Base-by-base conservation (phyloP, 2,329 filamentous ascomycete species). In the Fusarium ambrosium region DNA sequence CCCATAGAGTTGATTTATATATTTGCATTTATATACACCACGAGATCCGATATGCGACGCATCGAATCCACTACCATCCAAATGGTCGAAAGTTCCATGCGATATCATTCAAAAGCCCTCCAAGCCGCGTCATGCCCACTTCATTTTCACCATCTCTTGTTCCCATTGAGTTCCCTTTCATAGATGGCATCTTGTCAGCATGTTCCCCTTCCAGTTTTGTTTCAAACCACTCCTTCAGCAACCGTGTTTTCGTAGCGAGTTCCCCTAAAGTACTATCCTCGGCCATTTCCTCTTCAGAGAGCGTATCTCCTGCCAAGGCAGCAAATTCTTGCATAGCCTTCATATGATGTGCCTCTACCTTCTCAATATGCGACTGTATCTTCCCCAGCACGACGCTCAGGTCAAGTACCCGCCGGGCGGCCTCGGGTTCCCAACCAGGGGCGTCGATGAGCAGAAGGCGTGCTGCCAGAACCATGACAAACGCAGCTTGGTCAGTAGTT, bases 211-310 rank as follows among this genome's bases (percentile, higher is more conserved):
- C 61, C 4, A 79, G 41, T 43, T 78, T 77, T 4, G 77, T 69
- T 48, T 80, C 78, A 63, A 79, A 81, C 81, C 82, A 84, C 10
- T 66, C 71, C 63, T 79, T 80, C n/a, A 83, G 73, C 74, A 74
- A 80, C 6, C 70, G 58, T 16, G 80, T 78, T 67, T 80, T 74
- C 2, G 65, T 70, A n/a, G 64, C 78, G 4, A 76, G 65, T 16
- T 78, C 77, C 22, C 71, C 64, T 22, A 76, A 72, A 13, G 68
- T 69, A 13, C 71, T 63, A 13, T 60, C 16, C 34, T 39, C 56
- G 4, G 4, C 9, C 51, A 67, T 72, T 39, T 76, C 72, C 29
- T 64, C 73, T 39, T 78, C 77, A 16, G 73, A 71, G 4, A 77
- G 68, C 27, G 36, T 7, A 68, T 69, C 36, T 27, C 70, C 22